These are phyloP conservation scores for Stephanodiscus minutulus DNA, from an alignment of 108 stramenopile species.

Conservation along the genomic window DNA sequence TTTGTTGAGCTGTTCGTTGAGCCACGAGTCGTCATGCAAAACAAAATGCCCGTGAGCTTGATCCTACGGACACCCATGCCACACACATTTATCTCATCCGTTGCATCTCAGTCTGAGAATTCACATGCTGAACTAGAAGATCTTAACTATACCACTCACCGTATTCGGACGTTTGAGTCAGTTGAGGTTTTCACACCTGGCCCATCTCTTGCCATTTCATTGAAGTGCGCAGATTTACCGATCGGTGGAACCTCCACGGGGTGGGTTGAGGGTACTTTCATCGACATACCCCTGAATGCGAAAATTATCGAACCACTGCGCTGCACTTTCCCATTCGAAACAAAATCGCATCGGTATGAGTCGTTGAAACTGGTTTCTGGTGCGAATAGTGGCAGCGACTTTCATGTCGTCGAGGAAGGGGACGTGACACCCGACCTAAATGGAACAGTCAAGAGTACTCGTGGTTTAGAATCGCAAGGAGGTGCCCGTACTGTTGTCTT, in stretches of 20 bases:
- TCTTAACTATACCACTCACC: conserved; percentile 31
- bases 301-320: conserved; percentile 64
- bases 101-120: conserved; percentile 5
- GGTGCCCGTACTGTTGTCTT: conserved; percentile 54
- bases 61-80: conserved; percentile 83
- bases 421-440: conserved; percentile 47
- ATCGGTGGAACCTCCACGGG: conserved; percentile 69
- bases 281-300: conserved; percentile 69
- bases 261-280: conserved; percentile 80
- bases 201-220: conserved; percentile 70
- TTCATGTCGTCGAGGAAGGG: conserved; percentile 62
- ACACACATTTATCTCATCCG: conserved; percentile 57
- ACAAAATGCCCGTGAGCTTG: conserved; percentile 66
- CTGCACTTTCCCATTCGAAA: conserved; percentile 65
- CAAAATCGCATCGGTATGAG: conserved; percentile 31
- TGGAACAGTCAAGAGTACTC: neutral
- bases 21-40: conserved; percentile 70
- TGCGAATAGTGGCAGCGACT: conserved; percentile 52
- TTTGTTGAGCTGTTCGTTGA: conserved; percentile 63
- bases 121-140: conserved; percentile 17
- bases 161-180: conserved; percentile 50
- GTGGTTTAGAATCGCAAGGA: neutral
- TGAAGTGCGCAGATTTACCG: conserved; percentile 65
- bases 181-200: conserved; percentile 84
- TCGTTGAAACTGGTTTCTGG: conserved; percentile 11